Evolutionary conservation across 2,329 filamentous ascomycete species (phyloP).

Genomic region (Exophiala calicioides): DNA sequence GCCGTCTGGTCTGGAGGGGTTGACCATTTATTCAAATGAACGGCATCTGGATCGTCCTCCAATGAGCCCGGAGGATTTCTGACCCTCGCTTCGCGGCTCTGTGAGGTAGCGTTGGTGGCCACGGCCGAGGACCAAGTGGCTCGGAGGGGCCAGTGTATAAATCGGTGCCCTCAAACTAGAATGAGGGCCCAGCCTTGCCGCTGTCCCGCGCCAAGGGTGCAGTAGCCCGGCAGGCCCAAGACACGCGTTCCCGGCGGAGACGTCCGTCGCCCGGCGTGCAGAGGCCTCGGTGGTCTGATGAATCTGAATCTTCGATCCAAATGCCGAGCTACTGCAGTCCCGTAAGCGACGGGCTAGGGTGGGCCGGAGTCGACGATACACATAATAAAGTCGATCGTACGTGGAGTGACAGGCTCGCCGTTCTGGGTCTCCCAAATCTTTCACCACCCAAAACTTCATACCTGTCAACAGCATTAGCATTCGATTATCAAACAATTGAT

Average conservation of each 20-base stretch:
- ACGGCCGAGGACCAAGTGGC: no score
- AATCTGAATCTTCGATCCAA: constrained; percentile 6
- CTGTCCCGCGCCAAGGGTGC: neutral
- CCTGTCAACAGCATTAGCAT: constrained; percentile 8
- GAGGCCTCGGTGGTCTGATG: constrained; percentile 4
- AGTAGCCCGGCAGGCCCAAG: neutral
- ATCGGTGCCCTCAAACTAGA: no score
- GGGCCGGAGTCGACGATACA: neutral
- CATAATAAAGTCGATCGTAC: constrained; percentile 10
- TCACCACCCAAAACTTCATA: constrained; percentile 15
- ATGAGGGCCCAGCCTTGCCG: neutral
- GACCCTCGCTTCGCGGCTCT: no score
- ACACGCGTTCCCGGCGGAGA: neutral
- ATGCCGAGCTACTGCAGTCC: neutral
- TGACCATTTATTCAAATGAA: no score
- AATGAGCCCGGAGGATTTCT: no score
- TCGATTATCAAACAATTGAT: constrained; percentile 15
- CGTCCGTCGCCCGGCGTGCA: neutral
- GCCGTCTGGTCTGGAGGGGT: no score
- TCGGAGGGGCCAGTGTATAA: no score
- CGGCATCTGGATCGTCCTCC: no score
- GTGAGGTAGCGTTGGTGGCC: no score
- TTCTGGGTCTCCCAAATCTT: constrained; percentile 8
- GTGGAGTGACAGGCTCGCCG: constrained; percentile 13
- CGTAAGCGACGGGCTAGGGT: constrained; percentile 9